Percentiles rank a stretch among this genome's conserved stretches.
Evolutionary conservation across 805 yeast genomes (phyloP).

Genomic region (Komagataella pastoris): DNA sequence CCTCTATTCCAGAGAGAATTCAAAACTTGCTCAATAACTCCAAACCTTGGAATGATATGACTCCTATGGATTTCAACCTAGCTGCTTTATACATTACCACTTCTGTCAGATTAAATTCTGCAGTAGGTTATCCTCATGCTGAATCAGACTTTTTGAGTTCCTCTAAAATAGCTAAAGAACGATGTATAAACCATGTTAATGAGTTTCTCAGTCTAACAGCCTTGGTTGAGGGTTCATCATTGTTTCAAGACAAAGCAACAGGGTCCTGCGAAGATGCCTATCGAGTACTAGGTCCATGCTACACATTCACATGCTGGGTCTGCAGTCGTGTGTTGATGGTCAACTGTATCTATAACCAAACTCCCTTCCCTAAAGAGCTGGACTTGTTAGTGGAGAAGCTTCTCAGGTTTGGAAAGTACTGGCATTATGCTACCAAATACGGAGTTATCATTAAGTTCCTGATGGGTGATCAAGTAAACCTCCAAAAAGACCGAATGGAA

Average conservation of each 20-base stretch:
- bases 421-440: conserved; percentile 14
- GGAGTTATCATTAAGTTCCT: conserved; percentile 12
- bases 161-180: conserved; percentile 9
- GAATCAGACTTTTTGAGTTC: conserved; percentile 10
- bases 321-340: conserved; percentile 18
- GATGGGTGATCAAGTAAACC: conserved; percentile 10
- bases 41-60: conserved; percentile 4
- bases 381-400: conserved; percentile 8
- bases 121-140: conserved; percentile 13
- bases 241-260: background rate
- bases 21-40: conserved; percentile 2
- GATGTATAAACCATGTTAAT: conserved; percentile 7
- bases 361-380: conserved; percentile 2
- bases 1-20: conserved; percentile 6
- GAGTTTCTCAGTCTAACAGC: background rate
- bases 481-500: conserved; percentile 3
- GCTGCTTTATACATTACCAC: conserved; percentile 9
- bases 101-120: conserved; percentile 12
- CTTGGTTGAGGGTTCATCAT: background rate
- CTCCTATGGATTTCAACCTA: conserved; percentile 4
- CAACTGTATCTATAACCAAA: conserved; percentile 10
- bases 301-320: conserved; percentile 19
- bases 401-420: conserved; percentile 9
- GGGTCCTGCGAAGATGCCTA: background rate
- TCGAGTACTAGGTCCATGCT: conserved; percentile 15